phyloP scores from a whole-genome alignment of 306 rosid species.

The Citrullus amarus region DNA sequence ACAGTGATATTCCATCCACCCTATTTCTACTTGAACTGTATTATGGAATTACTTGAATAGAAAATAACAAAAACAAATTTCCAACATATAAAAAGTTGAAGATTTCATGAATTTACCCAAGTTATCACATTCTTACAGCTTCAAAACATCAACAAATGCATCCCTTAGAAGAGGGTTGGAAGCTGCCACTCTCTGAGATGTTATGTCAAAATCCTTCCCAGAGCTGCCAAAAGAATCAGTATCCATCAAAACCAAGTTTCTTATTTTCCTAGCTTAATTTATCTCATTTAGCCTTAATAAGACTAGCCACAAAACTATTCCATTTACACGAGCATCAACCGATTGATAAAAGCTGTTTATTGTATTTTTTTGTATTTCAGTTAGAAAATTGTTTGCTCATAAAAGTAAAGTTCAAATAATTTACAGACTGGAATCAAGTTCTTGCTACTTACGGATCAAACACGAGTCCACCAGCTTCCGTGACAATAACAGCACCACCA shows the following conservation, averaged over 20 bases:
- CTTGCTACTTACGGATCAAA: constrained; percentile 83
- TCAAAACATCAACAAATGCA: constrained; percentile 54
- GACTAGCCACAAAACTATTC: not conserved
- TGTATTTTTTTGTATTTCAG: not conserved
- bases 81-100: not conserved
- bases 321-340: not conserved
- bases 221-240: constrained; percentile 34
- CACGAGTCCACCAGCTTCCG: constrained; percentile 89
- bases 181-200: constrained; percentile 78
- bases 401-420: not conserved
- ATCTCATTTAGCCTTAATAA: not conserved
- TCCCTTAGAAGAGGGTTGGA: constrained; percentile 72
- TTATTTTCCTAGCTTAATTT: not conserved
- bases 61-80: not conserved
- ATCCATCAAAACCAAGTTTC: constrained; percentile 16
- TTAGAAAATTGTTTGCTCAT: not conserved
- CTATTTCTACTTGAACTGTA: not conserved
- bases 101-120: not conserved
- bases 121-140: constrained; percentile 11
- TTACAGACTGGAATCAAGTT: not conserved
- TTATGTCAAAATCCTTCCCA: constrained; percentile 77
- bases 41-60: not conserved
- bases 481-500: constrained; percentile 88
- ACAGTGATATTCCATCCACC: not conserved
- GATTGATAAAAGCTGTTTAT: not conserved